phyloP scores from a whole-genome alignment of 345 rosid species.

The Citrus cavaleriei region DNA sequence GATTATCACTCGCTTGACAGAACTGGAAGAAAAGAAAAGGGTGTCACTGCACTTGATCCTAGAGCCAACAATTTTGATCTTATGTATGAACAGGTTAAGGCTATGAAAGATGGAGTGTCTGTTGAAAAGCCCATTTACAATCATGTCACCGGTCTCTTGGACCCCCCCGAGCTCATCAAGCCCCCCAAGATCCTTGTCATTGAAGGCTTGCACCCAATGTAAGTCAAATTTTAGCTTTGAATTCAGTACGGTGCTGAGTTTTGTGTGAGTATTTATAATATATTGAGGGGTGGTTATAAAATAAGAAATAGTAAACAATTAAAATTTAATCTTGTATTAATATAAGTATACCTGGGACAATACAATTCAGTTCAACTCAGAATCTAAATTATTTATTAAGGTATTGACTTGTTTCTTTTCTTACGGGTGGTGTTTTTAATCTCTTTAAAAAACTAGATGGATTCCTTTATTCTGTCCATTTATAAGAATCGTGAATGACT shows the following conservation, averaged over 20 bases:
- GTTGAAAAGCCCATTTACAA: conserved; percentile 92
- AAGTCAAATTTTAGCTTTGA: conserved; percentile 24
- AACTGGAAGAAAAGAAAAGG: conserved; percentile 82
- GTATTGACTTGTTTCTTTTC: too few relatives aligned
- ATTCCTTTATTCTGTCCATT: too few relatives aligned
- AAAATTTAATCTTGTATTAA: too few relatives aligned
- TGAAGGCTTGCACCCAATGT: conserved; percentile 99
- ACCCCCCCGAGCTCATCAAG: conserved; percentile 84
- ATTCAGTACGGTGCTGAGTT: background rate
- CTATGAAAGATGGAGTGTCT: conserved; percentile 67
- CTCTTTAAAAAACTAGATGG: too few relatives aligned
- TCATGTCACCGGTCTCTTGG: conserved; percentile 87
- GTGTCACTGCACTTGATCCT: conserved; percentile 95
- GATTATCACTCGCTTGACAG: conserved; percentile 93
- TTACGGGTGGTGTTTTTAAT: too few relatives aligned
- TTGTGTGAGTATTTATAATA: too few relatives aligned
- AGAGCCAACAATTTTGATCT: conserved; percentile 88
- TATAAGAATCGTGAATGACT: too few relatives aligned
- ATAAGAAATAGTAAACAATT: too few relatives aligned
- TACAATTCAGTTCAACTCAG: too few relatives aligned
- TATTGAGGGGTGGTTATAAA: too few relatives aligned
- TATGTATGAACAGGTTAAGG: conserved; percentile 96
- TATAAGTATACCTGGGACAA: too few relatives aligned
- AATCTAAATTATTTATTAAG: too few relatives aligned
- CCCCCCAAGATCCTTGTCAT: conserved; percentile 97